Evolutionary conservation across 192 early-diverging fungal species (phyloP), one percentile per base, ranked within the genome.

Genomic region (Gaertneriomyces sp.): DNA sequence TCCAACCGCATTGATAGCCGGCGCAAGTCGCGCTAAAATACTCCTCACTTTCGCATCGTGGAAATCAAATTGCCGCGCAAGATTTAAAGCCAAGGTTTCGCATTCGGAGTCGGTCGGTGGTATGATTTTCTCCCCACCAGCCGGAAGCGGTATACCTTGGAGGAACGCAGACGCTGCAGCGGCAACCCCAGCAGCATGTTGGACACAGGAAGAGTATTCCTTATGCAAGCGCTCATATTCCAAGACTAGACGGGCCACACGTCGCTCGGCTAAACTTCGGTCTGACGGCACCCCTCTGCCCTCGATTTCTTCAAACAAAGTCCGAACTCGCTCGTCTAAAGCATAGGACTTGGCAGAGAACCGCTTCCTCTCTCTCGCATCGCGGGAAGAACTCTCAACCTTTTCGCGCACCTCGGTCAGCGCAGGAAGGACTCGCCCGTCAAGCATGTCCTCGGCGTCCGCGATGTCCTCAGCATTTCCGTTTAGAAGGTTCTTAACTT

Each of bases 371-470:
- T 68, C 58, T 33, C 39, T 33, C 11, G 46, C 44, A 33, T 59
- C 45, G 2, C 66, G 14, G 5, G 66, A 45, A 10, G 44, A 12
- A 10, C 14, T 41, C 9, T 68, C 66, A 7, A 50, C 39, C 16
- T 20, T 51, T 16, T 50, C 25, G 7, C 45, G 45, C 56, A 68
- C 39, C 10, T 42, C 45, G 1, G 40, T 44, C 4, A 55, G 57
- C 16, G 33, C 17, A 39, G 58, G 46, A 0, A 68, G 49, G 33
- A 53, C 45, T 14, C 43, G 43, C 9, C 14, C 58, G 50, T 68
- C 66, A 17, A 68, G 50, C 14, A 68, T 10, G 17, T 60, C 56
- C n/a, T 68, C 66, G 12, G 45, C 43, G 10, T 68, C 66, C 40
- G 49, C 17, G 33, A 33, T 52, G 6, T n/a, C 40, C 3, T 60